Base-by-base conservation (phyloP, 2,329 filamentous ascomycete species). In the Alternaria longipes region DNA sequence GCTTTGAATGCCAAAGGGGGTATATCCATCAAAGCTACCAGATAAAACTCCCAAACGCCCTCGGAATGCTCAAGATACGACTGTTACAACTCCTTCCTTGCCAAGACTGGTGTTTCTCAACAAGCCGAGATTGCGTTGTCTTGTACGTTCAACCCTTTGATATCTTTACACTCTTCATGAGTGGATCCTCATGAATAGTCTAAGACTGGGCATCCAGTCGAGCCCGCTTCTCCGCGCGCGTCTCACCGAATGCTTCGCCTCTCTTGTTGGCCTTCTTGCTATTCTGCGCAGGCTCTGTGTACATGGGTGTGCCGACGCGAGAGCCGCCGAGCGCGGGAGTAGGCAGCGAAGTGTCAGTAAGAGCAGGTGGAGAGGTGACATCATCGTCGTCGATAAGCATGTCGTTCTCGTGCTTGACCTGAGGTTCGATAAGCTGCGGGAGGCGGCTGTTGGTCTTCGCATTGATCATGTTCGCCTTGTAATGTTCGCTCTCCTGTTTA, bases 321-420 rank as follows among this genome's bases (percentile, higher is more conserved):
- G 73, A 73, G 7, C 59, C 66, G 12, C 36, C 63, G 4, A 67
- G 54, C 4, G 64, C 72, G 3, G 72, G 71, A 1, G 73, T 74
- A 2, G 67, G 56, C 3, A 73, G 57, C 7, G 67, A 72, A 3
- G 70, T 71, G 38, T 76, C 69, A 1, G 72, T 75, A 9, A 75
- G 58, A 2, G 70, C 57, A 45, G 73, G 72, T 14, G 70, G 69
- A 3, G 72, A 75, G 4, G 47, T 34, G 16, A 55, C 68, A 3
- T 66, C 62, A 7, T 71, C 67, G 36, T 67, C 63, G 9, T 63
- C 24, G n/a, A 26, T 7, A 26, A 26, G 24, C 24, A 26, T 26
- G 24, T 26, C 24, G 24, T 26, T 26, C 38, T 40, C n/a, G 11
- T 40, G 38, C 38, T 40, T 40, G 38, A 40, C 8, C n/a, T 2